Conservation (phyloP, 495 filamentous ascomycete genomes). For the Aspergillus coremiiformis region DNA sequence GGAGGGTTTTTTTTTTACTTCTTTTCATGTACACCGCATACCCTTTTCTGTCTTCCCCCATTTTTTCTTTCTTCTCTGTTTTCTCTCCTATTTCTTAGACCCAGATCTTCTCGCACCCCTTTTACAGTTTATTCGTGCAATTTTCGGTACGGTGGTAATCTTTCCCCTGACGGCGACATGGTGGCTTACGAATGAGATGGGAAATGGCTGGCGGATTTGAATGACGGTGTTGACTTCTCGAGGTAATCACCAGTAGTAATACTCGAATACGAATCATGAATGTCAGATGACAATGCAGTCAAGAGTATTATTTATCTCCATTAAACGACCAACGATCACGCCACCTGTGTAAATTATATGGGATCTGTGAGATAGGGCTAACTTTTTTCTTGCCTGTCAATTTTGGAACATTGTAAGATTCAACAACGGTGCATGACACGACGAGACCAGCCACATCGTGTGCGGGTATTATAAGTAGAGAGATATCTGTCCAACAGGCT, state of each 20-base stretch:
- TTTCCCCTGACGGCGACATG: background rate
- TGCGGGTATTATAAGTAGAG: constrained; percentile 14
- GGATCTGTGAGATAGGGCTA: background rate
- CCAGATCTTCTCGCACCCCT: background rate
- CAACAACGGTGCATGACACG: constrained; percentile 10
- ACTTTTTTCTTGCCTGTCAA: background rate
- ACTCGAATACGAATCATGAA: constrained; percentile 11
- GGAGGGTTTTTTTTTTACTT: no score
- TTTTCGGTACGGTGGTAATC: background rate
- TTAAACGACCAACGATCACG: background rate
- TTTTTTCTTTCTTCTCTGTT: constrained; percentile 9
- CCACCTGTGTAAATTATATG: background rate
- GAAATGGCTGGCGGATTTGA: background rate
- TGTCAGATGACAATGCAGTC: background rate
- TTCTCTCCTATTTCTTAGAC: constrained; percentile 2
- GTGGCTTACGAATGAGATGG: background rate
- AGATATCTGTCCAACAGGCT: background rate
- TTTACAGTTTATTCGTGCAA: background rate
- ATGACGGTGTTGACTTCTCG: background rate
- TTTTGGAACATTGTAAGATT: background rate
- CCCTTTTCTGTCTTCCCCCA: constrained; percentile 29
- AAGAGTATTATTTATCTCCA: background rate
- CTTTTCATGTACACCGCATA: constrained; percentile 31
- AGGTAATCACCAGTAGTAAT: constrained; percentile 13
- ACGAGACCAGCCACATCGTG: constrained; percentile 17